Evolutionary conservation across 495 filamentous ascomycete genomes (phyloP).

Genomic region (Viridothelium virens): DNA sequence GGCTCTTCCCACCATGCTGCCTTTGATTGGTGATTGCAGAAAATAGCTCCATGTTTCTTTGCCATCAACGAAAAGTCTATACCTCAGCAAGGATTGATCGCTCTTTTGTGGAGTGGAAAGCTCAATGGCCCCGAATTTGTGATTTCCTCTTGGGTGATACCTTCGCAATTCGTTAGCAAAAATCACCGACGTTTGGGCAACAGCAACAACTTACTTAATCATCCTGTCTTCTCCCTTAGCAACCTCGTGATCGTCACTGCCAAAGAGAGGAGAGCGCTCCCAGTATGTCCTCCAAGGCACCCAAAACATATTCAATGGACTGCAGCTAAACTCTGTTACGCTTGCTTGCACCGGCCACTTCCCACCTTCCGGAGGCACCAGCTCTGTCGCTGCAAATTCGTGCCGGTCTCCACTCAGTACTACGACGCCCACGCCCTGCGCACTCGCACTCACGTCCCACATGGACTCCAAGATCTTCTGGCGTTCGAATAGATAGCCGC

Average conservation of each 20-base stretch:
- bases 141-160: conserved; percentile 79
- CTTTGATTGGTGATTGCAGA: conserved; percentile 31
- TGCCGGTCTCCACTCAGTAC: conserved; percentile 85
- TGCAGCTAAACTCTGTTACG: conserved; percentile 73
- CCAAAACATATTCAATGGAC: conserved; percentile 88
- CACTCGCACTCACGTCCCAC: conserved; percentile 66
- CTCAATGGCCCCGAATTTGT: conserved; percentile 84
- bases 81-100: conserved; percentile 55
- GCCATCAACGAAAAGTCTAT: conserved; percentile 76
- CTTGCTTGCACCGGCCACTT: conserved; percentile 51
- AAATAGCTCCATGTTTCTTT: conserved; percentile 59
- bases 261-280: conserved; percentile 17
- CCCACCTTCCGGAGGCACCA: conserved; percentile 56
- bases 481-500: conserved; percentile 75
- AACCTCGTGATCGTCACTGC: neutral
- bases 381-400: conserved; percentile 87
- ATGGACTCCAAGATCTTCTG: conserved; percentile 74
- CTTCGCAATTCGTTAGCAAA: conserved; percentile 31
- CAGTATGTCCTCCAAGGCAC: conserved; percentile 75
- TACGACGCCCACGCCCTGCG: conserved; percentile 63
- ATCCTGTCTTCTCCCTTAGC: conserved; percentile 5
- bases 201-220: conserved; percentile 23
- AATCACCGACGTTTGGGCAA: neutral
- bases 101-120: conserved; percentile 50
- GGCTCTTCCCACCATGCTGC: conserved; percentile 25